Evolutionary conservation across 2,329 filamentous ascomycete genomes (phyloP).

Genomic region (Talaromyces rugulosus): DNA sequence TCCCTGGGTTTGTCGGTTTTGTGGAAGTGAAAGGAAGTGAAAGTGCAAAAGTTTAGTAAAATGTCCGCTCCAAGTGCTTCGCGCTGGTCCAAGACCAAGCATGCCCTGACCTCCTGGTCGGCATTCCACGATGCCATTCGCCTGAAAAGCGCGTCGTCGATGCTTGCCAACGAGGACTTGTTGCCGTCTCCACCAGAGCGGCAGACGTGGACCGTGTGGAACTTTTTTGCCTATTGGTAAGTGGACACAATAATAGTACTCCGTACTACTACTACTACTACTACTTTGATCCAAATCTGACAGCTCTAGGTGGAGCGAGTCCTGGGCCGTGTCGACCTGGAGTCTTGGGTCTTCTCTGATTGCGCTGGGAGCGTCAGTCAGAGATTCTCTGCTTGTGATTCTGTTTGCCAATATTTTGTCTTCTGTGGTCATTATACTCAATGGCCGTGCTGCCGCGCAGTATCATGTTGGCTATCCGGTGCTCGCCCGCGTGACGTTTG

Average conservation of each 20-base stretch:
- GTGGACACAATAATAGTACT: not conserved
- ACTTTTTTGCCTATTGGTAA: constrained; percentile 22
- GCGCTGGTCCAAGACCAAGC: constrained; percentile 10
- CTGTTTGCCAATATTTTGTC: constrained; percentile 20
- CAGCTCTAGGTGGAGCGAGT: constrained; percentile 19
- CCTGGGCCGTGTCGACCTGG: constrained; percentile 21
- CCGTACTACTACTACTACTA: no score
- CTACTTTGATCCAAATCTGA: not conserved
- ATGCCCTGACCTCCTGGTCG: constrained; percentile 14
- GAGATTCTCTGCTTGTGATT: constrained; percentile 19
- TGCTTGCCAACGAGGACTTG: constrained; percentile 20
- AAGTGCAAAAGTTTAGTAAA: constrained; percentile 1
- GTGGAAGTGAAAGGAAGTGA: not conserved
- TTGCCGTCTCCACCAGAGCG: constrained; percentile 17
- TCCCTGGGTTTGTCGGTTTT: not conserved
- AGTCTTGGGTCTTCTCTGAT: constrained; percentile 19
- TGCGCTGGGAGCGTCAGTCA: constrained; percentile 17
- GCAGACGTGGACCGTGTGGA: constrained; percentile 19
- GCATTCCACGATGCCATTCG: constrained; percentile 14
- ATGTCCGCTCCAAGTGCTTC: constrained; percentile 7
- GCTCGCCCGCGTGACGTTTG: constrained; percentile 15
- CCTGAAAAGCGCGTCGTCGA: constrained; percentile 17
- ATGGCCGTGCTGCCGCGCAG: constrained; percentile 15
- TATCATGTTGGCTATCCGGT: constrained; percentile 20
- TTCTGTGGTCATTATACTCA: constrained; percentile 18